Conservation (phyloP, 2,329 filamentous ascomycete species). For the Pseudogymnoascus sp. region DNA sequence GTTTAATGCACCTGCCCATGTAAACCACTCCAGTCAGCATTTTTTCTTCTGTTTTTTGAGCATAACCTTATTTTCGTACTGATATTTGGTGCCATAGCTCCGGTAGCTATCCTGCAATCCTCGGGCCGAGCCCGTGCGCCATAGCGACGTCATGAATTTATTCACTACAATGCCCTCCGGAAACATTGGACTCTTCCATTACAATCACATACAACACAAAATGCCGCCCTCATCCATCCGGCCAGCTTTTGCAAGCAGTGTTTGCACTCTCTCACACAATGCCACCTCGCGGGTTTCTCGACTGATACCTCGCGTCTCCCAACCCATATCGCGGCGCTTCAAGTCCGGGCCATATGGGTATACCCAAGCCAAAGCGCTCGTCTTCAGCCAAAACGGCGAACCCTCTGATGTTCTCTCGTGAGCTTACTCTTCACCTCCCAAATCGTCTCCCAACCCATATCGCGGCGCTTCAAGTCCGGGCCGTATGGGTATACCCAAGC, state of each 20-base stretch:
- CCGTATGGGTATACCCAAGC: conserved; percentile 76
- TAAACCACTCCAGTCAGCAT: background rate
- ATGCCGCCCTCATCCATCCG: background rate
- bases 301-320: background rate
- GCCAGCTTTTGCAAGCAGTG: conserved; percentile 2
- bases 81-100: background rate
- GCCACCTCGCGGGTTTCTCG: background rate
- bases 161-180: background rate
- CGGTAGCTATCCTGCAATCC: background rate
- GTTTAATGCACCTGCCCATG: background rate
- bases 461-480: conserved; percentile 40
- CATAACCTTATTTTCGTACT: background rate
- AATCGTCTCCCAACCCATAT: conserved; percentile 9
- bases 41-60: background rate
- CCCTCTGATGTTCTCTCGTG: conserved; percentile 61
- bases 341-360: conserved; percentile 63
- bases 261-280: background rate
- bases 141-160: conserved; percentile 4
- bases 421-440: conserved; percentile 15
- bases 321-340: conserved; percentile 28
- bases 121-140: background rate
- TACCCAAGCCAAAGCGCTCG: conserved; percentile 74
- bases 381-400: conserved; percentile 67
- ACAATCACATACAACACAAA: background rate
- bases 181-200: background rate